Base-by-base conservation (phyloP, 495 filamentous ascomycete genomes). In the Penicillium salamii region DNA sequence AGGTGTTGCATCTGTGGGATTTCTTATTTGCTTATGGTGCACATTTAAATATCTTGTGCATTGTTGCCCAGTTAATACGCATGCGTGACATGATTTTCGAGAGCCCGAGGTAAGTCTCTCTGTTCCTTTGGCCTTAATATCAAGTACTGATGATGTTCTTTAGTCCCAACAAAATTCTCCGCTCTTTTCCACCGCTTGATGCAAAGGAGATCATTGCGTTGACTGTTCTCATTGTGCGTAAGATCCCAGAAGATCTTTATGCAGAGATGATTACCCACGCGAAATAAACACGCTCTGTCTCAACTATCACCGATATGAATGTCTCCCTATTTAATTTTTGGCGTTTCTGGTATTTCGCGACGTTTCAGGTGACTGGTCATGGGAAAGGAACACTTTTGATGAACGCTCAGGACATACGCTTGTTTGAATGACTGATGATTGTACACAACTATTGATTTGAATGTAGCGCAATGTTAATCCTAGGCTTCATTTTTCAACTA, bases 1-100 rank as follows among this genome's bases (percentile, higher is more conserved):
- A 99, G 61, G 93, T 99, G 5, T 71, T 98, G 29, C 81, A 86
- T 45, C 77, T 97, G n/a, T 99, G 93, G 93, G 93, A 99, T 66
- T 99, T 99, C 57, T 74, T 97, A 11, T 90, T 99, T 62, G 91
- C 93, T 0, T 99, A 96, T 58, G 93, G 93, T 0, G 79, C 89
- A 28, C 95, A 97, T 68, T 62, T 97, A 38, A 99, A 99, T 57
- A 88, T 99, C 41, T 63, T 99, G 8, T 97, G 95, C 60, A 96
- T 99, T 54, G 95, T 97, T 19, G 90, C 91, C n/a, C 93, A 99
- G 68, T 72, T 99, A 40, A 80, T 95, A 33, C 79, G 93, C 52
- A 89, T 96, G 69, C 76, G 91, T 42, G 90, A 95, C 43, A 81
- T 84, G 37, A 82, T 99, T 45, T 69, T 97, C 52, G 79, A 78